Percentiles rank a stretch among this genome's conserved stretches.
These are phyloP conservation scores for Trichoderma citrinoviride DNA, from an alignment of 2,329 filamentous ascomycete species.

Conservation along the genomic window DNA sequence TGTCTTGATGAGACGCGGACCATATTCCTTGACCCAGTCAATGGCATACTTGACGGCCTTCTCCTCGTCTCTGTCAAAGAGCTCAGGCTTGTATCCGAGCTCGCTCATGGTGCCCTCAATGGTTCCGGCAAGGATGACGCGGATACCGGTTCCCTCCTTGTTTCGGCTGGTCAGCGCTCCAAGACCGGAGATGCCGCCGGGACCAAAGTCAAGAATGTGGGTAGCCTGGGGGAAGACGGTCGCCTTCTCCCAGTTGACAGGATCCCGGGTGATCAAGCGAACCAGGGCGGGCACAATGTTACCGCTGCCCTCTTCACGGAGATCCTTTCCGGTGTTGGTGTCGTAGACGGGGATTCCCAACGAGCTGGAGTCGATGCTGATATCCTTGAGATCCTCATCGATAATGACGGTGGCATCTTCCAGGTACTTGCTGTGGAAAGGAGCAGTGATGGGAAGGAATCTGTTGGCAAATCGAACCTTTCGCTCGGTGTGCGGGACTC, in stretches of 20 bases:
- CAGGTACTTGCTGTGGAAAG: constrained; percentile 97
- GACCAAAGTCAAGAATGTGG: constrained; percentile 94
- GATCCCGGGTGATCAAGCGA: constrained; percentile 89
- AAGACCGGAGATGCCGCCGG: constrained; percentile 92
- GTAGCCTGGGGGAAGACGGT: constrained; percentile 88
- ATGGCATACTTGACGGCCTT: constrained; percentile 92
- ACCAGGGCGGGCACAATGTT: constrained; percentile 85
- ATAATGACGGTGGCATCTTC: constrained; percentile 77
- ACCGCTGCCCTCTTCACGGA: constrained; percentile 66
- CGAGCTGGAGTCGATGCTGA: constrained; percentile 69
- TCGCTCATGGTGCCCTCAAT: constrained; percentile 86
- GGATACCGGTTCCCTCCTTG: constrained; percentile 97
- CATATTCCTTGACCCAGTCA: constrained; percentile 97
- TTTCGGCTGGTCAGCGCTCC: constrained; percentile 96
- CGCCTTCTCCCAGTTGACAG: constrained; percentile 94
- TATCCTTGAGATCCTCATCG: constrained; percentile 79
- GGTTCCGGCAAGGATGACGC: constrained; percentile 91
- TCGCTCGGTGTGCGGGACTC: constrained; percentile 90
- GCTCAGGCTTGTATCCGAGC: constrained; percentile 95
- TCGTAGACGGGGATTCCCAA: constrained; percentile 86
- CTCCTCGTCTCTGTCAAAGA: constrained; percentile 95
- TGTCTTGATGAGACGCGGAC: constrained; percentile 86
- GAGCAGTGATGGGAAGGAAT: constrained; percentile 94
- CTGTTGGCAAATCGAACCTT: constrained; percentile 96
- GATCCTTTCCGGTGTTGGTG: constrained; percentile 83